Evolutionary conservation across 1,284 basidiomycete genomes (phyloP).

Genomic region (Amylostereum areolatum): DNA sequence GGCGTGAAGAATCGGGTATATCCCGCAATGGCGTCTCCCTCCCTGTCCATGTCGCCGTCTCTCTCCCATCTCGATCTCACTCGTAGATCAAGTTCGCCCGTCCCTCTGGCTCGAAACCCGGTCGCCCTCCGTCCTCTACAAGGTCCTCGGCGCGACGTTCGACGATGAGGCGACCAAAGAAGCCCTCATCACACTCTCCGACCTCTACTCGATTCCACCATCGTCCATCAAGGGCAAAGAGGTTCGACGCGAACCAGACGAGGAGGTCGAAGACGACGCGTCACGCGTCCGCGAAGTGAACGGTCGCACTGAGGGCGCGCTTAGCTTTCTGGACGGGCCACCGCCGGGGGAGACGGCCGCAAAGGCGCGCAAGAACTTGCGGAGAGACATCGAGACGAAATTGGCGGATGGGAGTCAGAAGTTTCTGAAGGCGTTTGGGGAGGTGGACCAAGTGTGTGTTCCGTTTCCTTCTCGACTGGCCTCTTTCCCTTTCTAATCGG

Average conservation of each 20-base stretch:
- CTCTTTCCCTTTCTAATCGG: constrained; percentile 1
- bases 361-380: constrained; percentile 70
- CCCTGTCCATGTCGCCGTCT: not conserved
- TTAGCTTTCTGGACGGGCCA: constrained; percentile 18
- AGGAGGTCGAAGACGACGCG: constrained; percentile 17
- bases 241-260: constrained; percentile 15
- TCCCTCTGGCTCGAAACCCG: constrained; percentile 44
- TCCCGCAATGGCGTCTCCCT: no score
- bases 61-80: not conserved
- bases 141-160: constrained; percentile 80
- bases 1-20: no score
- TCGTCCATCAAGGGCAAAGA: constrained; percentile 23
- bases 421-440: constrained; percentile 78
- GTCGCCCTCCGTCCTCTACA: constrained; percentile 81
- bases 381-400: constrained; percentile 78
- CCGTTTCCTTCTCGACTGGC: not conserved
- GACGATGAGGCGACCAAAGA: constrained; percentile 77
- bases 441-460: constrained; percentile 78
- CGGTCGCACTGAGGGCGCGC: constrained; percentile 6
- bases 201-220: constrained; percentile 49
- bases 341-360: constrained; percentile 50
- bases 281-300: constrained; percentile 26
- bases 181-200: constrained; percentile 78
- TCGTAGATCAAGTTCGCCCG: constrained; percentile 2
- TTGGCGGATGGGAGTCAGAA: constrained; percentile 75